Percentiles rank a stretch among this genome's conserved stretches.
Conservation (phyloP, 192 early-diverging fungal species). For the Lobosporangium transversale region DNA sequence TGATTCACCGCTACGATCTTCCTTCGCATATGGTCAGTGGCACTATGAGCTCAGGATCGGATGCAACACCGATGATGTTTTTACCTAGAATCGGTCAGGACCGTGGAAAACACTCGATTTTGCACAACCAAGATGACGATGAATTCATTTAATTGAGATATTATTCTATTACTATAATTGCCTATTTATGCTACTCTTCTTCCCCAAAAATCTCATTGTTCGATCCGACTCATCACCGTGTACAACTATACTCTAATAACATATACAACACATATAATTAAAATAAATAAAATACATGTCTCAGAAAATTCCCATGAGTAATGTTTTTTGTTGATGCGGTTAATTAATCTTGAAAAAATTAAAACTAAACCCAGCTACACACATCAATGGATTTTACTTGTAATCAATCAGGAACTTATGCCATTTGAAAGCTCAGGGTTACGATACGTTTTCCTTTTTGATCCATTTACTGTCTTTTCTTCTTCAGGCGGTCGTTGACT, state of each 20-base stretch:
- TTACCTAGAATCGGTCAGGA: slow-evolving; percentile 45
- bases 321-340: neutral
- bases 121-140: slow-evolving; percentile 45
- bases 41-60: slow-evolving; percentile 37
- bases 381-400: too few species aligned
- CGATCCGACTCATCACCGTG: too few species aligned
- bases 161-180: too few species aligned
- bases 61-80: slow-evolving; percentile 48
- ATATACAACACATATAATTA: neutral
- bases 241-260: neutral
- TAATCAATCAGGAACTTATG: too few species aligned
- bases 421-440: too few species aligned
- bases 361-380: too few species aligned
- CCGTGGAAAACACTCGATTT: slow-evolving; percentile 42
- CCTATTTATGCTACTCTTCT: too few species aligned
- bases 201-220: too few species aligned
- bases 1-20: slow-evolving; percentile 50
- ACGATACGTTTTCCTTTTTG: too few species aligned
- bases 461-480: too few species aligned
- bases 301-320: neutral
- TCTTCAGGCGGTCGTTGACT: too few species aligned
- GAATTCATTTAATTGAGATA: slow-evolving; percentile 30
- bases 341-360: too few species aligned
- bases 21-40: slow-evolving; percentile 48
- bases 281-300: neutral